Evolutionary conservation across 495 filamentous ascomycete genomes (phyloP), one percentile per base, ranked within the genome.

Genomic region (Durotheca rogersii): DNA sequence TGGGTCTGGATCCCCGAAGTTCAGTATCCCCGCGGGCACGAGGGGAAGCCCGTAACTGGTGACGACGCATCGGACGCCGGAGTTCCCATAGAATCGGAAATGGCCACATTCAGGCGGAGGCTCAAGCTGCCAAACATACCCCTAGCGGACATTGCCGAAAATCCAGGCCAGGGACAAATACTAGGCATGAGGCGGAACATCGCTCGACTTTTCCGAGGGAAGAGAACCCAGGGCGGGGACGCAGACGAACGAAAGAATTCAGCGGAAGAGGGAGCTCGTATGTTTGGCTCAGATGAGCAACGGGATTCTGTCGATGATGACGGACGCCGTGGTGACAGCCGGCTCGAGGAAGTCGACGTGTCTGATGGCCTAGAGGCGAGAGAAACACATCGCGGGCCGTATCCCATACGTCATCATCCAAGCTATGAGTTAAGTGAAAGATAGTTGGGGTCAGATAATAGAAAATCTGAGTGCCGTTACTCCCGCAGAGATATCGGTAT

Each of bases 1-100:
- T 71, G 66, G 65, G 61, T 51, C 7, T 72, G 68, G 65, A 65
- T 68, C 18, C 66, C 66, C 14, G 61, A 67, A 30, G 62, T 71
- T 6, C 67, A 71, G 47, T 53, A 59, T 45, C 51, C 61, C 25
- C 60, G 60, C n/a, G 47, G 47, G 1, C 33, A 60, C 25, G 46
- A 52, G 7, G 21, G 6, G 3, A 49, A 56, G 6, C 48, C 38
- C 10, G 36, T 16, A 29, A 38, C 43, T 5, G 30, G 41, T 7
- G 47, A 56, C 12, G 50, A 54, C 25, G 40, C 32, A 0, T 58
- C 54, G 4, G 54, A 54, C 15, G 39, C 50, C 12, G 56, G 56
- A 6, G 12, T 23, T 14, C 12, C 19, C 17, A 12, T 55, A 12
- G 41, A 41, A 11, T 12, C 10, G 3, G 33, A 49, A 9, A 34